Conservation (phyloP, 768 basidiomycete species). For the Trametes sanguinea region DNA sequence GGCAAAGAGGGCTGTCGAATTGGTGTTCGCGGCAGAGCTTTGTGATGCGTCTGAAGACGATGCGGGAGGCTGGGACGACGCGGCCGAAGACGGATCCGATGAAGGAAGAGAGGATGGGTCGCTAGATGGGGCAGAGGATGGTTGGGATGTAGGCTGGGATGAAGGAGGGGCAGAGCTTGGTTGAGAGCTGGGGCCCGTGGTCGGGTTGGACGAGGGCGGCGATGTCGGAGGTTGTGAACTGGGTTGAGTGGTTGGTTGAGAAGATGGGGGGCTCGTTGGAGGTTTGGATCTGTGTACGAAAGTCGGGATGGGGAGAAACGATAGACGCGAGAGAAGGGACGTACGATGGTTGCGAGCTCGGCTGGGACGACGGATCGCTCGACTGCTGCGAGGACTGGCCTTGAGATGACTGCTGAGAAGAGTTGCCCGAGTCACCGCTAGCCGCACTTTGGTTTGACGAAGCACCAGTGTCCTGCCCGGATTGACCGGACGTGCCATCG, state of each 20-base stretch:
- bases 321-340: not conserved
- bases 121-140: not conserved
- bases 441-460: not conserved
- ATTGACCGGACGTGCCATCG: not conserved
- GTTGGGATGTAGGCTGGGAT: not conserved
- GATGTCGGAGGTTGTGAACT: not conserved
- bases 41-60: not conserved
- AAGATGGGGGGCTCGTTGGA: constrained; percentile 5
- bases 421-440: not conserved
- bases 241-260: constrained; percentile 11
- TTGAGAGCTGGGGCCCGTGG: not conserved
- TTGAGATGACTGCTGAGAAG: not conserved
- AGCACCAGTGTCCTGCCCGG: not conserved
- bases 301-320: not conserved
- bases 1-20: not conserved
- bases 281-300: not conserved
- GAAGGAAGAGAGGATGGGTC: not conserved
- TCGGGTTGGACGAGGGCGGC: constrained; percentile 1
- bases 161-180: constrained; percentile 3
- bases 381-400: not conserved
- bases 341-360: constrained; percentile 1
- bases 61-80: not conserved
- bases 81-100: not conserved
- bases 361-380: not conserved
- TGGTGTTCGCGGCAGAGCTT: not conserved